Base-by-base conservation (phyloP, 305 asterid species). In the Fraxinus albicans region DNA sequence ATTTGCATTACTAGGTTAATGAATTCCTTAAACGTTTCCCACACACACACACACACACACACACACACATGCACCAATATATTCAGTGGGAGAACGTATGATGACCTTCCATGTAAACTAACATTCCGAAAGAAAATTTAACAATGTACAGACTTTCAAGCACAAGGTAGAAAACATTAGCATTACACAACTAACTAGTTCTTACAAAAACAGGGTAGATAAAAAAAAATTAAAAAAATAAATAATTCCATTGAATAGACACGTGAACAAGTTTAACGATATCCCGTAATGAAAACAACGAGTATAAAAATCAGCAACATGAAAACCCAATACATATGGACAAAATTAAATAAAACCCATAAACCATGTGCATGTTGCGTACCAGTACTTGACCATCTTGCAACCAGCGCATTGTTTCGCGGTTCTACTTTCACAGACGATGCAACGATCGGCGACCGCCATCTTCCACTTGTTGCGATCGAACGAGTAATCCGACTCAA, bases 361-460 rank as follows among this genome's bases (percentile, higher is more conserved):
- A 69, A 69, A 69, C 21, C 75, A 29, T 69, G 38, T 0, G 21
- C 8, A 29, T 4, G 40, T 27, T 69, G 19, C 88, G 15, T 85
- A 95, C 99, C 99, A 95, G 89, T 95, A 94, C 88, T 86, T 91
- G 10, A 90, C 92, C 89, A 94, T 88, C 94, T 93, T 95, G 89
- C 98, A 95, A 55, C 94, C 75, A 27, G 97, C 85, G 82, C 99
- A 95, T 1, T 85, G 88, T 36, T 94, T 94, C 81, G 40, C 85
- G 19, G 94, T 86, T 36, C 35, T 77, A 60, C 33, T 82, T 40
- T 94, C 92, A 77, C 99, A 95, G 10, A 94, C 97, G 50, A 90
- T 94, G 79, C 99, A 95, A 31, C 89, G 67, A 79, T 86, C 86
- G 80, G 87, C 83, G 70, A 82, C 88, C 86, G 40, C 85, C 90